Percentiles rank a stretch among this genome's conserved stretches.
Evolutionary conservation across 805 yeast species (phyloP).

Genomic region (Schwanniomyces sp.): DNA sequence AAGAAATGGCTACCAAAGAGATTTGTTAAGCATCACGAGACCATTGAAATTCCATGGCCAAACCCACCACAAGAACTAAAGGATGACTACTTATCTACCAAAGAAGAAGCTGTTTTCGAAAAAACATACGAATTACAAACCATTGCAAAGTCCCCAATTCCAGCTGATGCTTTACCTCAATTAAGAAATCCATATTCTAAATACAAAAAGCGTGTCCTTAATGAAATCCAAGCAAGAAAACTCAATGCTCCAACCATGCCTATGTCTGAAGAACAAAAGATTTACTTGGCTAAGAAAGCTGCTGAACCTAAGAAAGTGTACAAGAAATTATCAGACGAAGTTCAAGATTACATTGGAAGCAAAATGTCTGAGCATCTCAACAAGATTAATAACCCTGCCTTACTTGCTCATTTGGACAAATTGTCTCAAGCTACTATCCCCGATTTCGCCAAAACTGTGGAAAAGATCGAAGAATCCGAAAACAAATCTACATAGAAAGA

Average conservation of each 20-base stretch:
- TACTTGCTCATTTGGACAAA: conserved; percentile 39
- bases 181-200: conserved; percentile 78
- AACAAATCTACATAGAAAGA: neutral
- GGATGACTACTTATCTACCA: conserved; percentile 61
- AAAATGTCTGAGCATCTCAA: conserved; percentile 43
- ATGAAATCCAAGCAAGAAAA: conserved; percentile 60
- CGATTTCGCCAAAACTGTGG: conserved; percentile 29
- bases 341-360: conserved; percentile 54
- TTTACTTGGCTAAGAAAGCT: conserved; percentile 55
- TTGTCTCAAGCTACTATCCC: conserved; percentile 29
- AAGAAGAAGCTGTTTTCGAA: conserved; percentile 56
- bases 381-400: conserved; percentile 32
- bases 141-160: conserved; percentile 66
- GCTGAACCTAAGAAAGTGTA: conserved; percentile 34
- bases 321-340: conserved; percentile 48
- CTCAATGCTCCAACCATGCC: conserved; percentile 80
- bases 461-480: conserved; percentile 15
- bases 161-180: conserved; percentile 61
- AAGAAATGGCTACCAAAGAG: conserved; percentile 76
- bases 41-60: conserved; percentile 88
- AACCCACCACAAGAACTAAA: conserved; percentile 53
- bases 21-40: conserved; percentile 66
- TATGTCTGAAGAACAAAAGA: conserved; percentile 58
- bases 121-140: conserved; percentile 75
- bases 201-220: conserved; percentile 54